Base-by-base conservation (phyloP, 495 filamentous ascomycete species). In the Penicillium dipodomyicola region DNA sequence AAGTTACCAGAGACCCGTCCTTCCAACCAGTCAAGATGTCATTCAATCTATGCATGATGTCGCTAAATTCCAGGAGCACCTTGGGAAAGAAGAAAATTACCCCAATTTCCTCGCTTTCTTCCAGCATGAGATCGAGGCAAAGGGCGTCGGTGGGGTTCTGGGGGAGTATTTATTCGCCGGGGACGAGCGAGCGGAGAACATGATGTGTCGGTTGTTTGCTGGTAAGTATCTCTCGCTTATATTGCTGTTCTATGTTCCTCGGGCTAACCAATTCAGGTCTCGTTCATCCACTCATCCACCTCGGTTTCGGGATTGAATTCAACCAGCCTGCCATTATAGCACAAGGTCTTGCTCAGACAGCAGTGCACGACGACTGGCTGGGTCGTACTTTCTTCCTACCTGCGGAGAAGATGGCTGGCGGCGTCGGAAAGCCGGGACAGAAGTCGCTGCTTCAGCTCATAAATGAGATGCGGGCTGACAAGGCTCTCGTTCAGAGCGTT, bases 251-350 rank as follows among this genome's bases (percentile, higher is more conserved):
- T 27, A 17, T 15, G 11, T 39, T 67, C 11, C 40, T 47, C 12
- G 12, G 27, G 32, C 53, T 59, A 37, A 50, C 12, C 5, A 3
- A 19, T 32, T 35, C 57, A 78, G 89, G 87, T 1, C 82, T 92
- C 57, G 62, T 94, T 2, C 91, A 96, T 64, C 89, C 90, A 9
- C 57, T 93, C 7, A 96, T 96, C 60, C 90, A 96, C 60, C 79
- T 96, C 11, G 89, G 90, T 39, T 94, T 89, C 64, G 91, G 86
- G 2, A 60, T 96, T 17, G 90, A 96, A 60, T 95, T 90, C 72
- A 61, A 80, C 1, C 88, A 93, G 64, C 89, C 88, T 4, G 89
- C 88, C 37, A 84, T 96, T 40, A 77, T 96, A 17, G 88, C 91
- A 2, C 85, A 94, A 78, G 92, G 74, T 3, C 78, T 96, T 6